Base-by-base conservation (phyloP, 345 rosid species). In the Camelina sativa region DNA sequence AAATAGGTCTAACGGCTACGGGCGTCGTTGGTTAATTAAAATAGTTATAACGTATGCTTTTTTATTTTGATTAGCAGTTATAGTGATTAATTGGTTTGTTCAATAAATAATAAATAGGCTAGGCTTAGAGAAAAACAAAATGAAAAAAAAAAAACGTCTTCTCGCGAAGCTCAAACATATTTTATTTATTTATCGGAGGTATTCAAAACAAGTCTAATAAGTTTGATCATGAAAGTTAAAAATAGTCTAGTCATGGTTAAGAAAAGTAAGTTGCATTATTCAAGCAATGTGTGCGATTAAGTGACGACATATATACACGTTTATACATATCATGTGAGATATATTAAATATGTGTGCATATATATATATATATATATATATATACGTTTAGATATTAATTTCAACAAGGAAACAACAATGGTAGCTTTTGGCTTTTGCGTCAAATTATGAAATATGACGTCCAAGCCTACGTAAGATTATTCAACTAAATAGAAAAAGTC, bases 1-100 rank as follows among this genome's bases (percentile, higher is more conserved):
- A 59, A 66, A 60, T 41, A 72, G 50, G 48, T 60, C 76, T 71
- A 77, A 77, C 62, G 76, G 72, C 80, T 71, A 77, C 76, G 61
- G 56, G 15, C 76, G 41, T 65, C 40, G 67, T 77, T 77, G 62
- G 54, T 77, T 64, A 57, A 47, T 71, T 64, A 44, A 48, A 17
- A 37, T 37, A 22, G 16, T 63, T 19, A 11, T 64, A 64, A 56
- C 72, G 72, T 76, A 64, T 56, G 71, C 66, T 34, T 62, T 76
- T 62, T 76, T 46, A n/a, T n/a, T 64, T 76, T 64, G 35, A 62
- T 76, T 34, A 53, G 43, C 50, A 34, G 37, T 2, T 34, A 34
- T 75, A 54, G 20, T 44, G 34, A 44, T 34, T 55, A 53, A 51
- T 37, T 69, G 64, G 62, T 54, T 62, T 63, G 22, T 76, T 67